phyloP scores from a whole-genome alignment of 2,329 filamentous ascomycete genomes.

The Xylaria sp. region DNA sequence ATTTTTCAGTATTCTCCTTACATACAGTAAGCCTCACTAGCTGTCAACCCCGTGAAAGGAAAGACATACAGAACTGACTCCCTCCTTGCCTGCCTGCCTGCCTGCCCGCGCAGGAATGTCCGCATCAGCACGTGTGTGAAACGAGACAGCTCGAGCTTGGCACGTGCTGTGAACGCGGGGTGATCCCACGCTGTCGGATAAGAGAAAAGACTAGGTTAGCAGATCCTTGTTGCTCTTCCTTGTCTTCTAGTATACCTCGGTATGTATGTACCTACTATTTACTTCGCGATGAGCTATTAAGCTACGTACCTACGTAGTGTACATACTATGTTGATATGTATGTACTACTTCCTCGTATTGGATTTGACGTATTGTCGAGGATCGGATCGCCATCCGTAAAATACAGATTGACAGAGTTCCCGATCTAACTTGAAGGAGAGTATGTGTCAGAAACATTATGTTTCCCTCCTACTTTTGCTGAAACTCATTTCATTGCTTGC shows the following conservation, averaged over 20 bases:
- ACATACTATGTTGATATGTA: too few species aligned
- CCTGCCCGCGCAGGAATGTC: constrained; percentile 14
- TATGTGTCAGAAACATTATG: not conserved
- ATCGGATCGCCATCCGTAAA: not conserved
- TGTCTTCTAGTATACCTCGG: constrained; percentile 2
- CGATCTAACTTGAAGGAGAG: not conserved
- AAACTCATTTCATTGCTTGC: constrained; percentile 15
- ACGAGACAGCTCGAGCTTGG: constrained; percentile 32
- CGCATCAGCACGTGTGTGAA: constrained; percentile 28
- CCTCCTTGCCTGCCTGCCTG: too few species aligned
- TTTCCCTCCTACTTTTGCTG: constrained; percentile 4
- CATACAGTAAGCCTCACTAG: not conserved
- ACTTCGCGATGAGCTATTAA: too few species aligned
- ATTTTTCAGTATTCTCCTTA: too few species aligned
- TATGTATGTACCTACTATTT: not conserved
- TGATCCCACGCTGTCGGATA: constrained; percentile 39
- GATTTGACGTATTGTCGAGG: not conserved
- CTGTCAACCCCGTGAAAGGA: not conserved
- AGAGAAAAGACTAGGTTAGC: constrained; percentile 19
- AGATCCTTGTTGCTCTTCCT: constrained; percentile 18
- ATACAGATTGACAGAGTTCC: not conserved
- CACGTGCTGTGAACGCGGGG: constrained; percentile 31
- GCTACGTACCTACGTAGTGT: too few species aligned
- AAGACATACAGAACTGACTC: not conserved
- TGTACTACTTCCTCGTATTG: not conserved